phyloP scores from a whole-genome alignment of 2,329 filamentous ascomycete species.

The Xylaria digitata region DNA sequence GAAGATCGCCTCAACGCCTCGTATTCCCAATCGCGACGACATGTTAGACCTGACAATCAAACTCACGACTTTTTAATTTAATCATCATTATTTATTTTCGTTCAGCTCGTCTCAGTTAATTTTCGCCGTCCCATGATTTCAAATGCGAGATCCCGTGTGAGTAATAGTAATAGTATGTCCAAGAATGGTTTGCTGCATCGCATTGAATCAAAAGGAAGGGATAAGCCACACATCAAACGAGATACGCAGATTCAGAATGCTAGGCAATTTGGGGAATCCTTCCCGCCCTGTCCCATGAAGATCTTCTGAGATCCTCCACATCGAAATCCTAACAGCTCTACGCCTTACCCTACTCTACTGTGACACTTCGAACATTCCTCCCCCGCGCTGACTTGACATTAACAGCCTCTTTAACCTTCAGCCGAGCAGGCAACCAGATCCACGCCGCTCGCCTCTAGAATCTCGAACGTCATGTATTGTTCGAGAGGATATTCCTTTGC shows the following conservation, averaged over 20 bases:
- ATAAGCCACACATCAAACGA: background rate
- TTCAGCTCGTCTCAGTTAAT: no score
- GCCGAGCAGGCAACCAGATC: background rate
- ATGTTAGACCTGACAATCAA: no score
- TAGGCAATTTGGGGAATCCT: slow-evolving; percentile 11
- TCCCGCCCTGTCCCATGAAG: slow-evolving; percentile 10
- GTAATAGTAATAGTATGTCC: no score
- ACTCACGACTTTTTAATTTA: no score
- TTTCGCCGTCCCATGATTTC: no score
- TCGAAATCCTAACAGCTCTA: background rate
- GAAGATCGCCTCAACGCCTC: no score
- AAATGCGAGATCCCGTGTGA: no score
- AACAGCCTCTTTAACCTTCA: background rate
- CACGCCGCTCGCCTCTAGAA: background rate
- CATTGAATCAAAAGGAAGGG: no score
- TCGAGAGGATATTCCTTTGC: slow-evolving; percentile 13
- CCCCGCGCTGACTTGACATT: slow-evolving; percentile 10
- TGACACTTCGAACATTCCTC: background rate
- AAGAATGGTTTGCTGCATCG: no score
- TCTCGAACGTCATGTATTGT: slow-evolving; percentile 10
- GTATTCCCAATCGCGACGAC: no score
- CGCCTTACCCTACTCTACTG: background rate
- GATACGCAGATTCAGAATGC: background rate
- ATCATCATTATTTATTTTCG: no score
- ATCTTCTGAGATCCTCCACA: background rate